Base-by-base conservation (phyloP, 192 early-diverging fungal species). In the Rhizophlyctis rosea region DNA sequence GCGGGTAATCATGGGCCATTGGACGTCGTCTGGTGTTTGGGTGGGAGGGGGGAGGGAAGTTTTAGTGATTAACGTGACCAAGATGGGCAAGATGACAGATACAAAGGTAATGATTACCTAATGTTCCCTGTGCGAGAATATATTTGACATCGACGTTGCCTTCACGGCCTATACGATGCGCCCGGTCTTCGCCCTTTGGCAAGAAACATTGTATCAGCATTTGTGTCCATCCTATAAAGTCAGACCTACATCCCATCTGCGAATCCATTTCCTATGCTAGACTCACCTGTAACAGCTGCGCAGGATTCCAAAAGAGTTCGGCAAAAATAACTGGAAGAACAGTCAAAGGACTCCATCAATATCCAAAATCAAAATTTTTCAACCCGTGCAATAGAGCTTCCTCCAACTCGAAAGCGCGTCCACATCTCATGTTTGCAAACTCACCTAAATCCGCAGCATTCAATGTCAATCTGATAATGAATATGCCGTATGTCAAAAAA, bases 241-340 rank as follows among this genome's bases (percentile, higher is more conserved):
- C n/a, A n/a, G n/a, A n/a, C n/a, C n/a, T n/a, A n/a, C n/a, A n/a
- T n/a, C n/a, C n/a, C n/a, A n/a, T n/a, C n/a, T n/a, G n/a, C n/a
- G n/a, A n/a, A n/a, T n/a, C n/a, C n/a, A n/a, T n/a, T n/a, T n/a
- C n/a, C n/a, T n/a, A n/a, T n/a, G n/a, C n/a, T n/a, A n/a, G n/a
- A 18, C 39, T 7, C 18, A 44, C 39, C 39, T 79, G 79, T 27
- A 81, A 49, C 21, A 81, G 31, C 28, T 71, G 73, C 25, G 79
- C 75, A 0, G 79, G 79, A 27, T 81, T 81, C 79, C 79, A 81
- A 44, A 55, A 81, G 24, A 81, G 35, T 52, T 81, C 79, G 34
- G 75, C 78, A 64, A 81, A 81, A 30, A 81, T 32, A 2, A 81
- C 79, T 76, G 48, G 23, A 51, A 59, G 50, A 27, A 4, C n/a